Evolutionary conservation across 176 grass and related monocot species (phyloP).

Genomic region (Canna indica): DNA sequence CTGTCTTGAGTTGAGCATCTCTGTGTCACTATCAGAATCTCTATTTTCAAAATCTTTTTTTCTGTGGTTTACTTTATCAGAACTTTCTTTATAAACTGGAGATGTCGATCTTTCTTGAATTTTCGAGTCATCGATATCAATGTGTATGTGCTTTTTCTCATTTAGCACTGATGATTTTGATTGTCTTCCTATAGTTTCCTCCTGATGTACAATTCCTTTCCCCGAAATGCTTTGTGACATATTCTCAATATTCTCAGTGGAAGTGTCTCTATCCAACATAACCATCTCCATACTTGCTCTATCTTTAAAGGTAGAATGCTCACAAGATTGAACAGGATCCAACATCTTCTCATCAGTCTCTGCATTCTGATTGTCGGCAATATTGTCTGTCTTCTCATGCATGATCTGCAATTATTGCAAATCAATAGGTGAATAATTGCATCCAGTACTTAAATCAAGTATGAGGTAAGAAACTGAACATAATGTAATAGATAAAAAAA

Average conservation of each 20-base stretch:
- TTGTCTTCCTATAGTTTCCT: constrained; percentile 8
- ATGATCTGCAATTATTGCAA: not conserved
- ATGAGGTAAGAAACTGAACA: not conserved
- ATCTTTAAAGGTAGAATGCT: not conserved
- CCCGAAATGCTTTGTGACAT: constrained; percentile 11
- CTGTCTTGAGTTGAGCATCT: constrained; percentile 19
- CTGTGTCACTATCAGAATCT: not conserved
- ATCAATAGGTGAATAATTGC: not conserved
- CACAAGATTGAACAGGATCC: not conserved
- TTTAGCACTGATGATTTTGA: constrained; percentile 27
- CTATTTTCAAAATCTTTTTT: not conserved
- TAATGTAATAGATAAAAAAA: not conserved
- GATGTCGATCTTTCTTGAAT: not conserved
- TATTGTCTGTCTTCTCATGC: not conserved
- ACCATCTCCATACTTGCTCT: not conserved
- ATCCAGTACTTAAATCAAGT: not conserved
- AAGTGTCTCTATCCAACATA: not conserved
- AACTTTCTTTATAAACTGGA: constrained; percentile 8
- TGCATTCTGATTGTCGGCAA: not conserved
- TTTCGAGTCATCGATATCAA: not conserved
- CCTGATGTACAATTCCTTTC: constrained; percentile 2
- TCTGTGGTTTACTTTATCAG: not conserved
- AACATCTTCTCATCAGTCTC: not conserved
- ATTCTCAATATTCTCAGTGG: not conserved
- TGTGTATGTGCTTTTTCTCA: constrained; percentile 21